Conservation (phyloP, 192 early-diverging fungal genomes). For the Coemansia sp. region DNA sequence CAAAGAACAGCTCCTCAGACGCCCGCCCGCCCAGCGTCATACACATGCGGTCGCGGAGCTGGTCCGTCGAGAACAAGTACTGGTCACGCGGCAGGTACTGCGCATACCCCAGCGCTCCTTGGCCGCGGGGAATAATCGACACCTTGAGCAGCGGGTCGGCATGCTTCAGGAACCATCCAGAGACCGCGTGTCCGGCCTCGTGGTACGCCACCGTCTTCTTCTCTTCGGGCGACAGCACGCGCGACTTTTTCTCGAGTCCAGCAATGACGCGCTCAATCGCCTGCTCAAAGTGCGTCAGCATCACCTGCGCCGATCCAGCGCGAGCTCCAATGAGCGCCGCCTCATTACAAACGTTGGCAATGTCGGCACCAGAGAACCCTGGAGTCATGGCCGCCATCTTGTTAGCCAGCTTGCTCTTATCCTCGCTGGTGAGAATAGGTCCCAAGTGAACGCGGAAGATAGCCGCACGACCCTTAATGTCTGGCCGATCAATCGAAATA, state of each 20-base stretch:
- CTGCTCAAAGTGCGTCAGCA: conserved; percentile 90
- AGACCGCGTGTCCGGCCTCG: conserved; percentile 98
- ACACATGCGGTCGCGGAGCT: conserved; percentile 90
- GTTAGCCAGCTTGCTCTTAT: conserved; percentile 75
- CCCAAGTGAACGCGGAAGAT: conserved; percentile 97
- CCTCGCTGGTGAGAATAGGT: conserved; percentile 86
- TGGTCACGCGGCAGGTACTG: conserved; percentile 99
- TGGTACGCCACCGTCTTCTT: conserved; percentile 99
- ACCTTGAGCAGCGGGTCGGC: conserved; percentile 98
- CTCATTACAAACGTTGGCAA: conserved; percentile 99
- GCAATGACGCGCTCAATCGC: conserved; percentile 99
- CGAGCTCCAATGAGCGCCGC: conserved; percentile 97
- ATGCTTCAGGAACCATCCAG: conserved; percentile 96
- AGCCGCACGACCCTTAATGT: conserved; percentile 93
- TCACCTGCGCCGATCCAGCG: conserved; percentile 72
- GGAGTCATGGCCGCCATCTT: conserved; percentile 96
- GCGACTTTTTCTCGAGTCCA: conserved; percentile 97
- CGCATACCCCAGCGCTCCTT: conserved; percentile 96
- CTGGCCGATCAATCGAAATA: conserved; percentile 94
- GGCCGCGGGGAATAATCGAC: conserved; percentile 96
- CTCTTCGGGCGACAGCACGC: conserved; percentile 92
- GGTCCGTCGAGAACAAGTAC: conserved; percentile 90
- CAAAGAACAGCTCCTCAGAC: conserved; percentile 93
- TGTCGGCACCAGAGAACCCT: conserved; percentile 97
- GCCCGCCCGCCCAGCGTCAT: conserved; percentile 87